Evolutionary conservation across 306 rosid species (phyloP).

Genomic region (Hippophae gyantsensis): DNA sequence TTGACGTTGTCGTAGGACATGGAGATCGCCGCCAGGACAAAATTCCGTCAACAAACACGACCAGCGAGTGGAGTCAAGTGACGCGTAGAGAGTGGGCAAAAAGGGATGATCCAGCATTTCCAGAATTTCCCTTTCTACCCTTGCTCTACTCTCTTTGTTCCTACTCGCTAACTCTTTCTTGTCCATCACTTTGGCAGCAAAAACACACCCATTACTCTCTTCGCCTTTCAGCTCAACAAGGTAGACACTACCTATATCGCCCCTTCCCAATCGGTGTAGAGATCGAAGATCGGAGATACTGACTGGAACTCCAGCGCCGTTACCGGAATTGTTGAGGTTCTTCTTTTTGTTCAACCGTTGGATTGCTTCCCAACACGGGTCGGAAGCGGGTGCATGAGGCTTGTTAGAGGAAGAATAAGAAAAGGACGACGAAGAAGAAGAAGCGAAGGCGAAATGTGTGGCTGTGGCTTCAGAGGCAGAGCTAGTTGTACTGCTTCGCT

Average conservation of each 20-base stretch:
- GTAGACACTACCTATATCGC: constrained; percentile 47
- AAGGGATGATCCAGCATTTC: constrained; percentile 43
- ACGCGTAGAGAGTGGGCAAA: constrained; percentile 36
- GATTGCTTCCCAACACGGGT: constrained; percentile 28
- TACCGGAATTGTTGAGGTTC: not conserved
- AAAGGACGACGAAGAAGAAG: not conserved
- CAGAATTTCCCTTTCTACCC: constrained; percentile 35
- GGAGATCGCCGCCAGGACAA: constrained; percentile 53
- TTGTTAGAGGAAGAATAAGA: constrained; percentile 7
- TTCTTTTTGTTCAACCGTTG: constrained; percentile 1
- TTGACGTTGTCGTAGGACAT: constrained; percentile 44
- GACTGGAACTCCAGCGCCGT: not conserved
- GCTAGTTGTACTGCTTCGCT: constrained; percentile 1
- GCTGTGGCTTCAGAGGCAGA: constrained; percentile 12
- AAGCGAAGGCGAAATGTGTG: constrained; percentile 16
- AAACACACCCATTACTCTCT: constrained; percentile 19
- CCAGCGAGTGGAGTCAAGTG: constrained; percentile 32
- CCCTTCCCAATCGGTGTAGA: constrained; percentile 34
- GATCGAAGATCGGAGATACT: constrained; percentile 25
- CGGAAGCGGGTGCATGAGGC: constrained; percentile 20
- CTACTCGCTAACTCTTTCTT: constrained; percentile 30
- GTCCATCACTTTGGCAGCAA: constrained; percentile 55
- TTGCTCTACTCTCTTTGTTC: constrained; percentile 33
- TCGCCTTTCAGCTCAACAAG: constrained; percentile 39
- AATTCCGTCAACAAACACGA: constrained; percentile 42